Base-by-base conservation (phyloP, 495 filamentous ascomycete species). In the Penicillium arizonense region DNA sequence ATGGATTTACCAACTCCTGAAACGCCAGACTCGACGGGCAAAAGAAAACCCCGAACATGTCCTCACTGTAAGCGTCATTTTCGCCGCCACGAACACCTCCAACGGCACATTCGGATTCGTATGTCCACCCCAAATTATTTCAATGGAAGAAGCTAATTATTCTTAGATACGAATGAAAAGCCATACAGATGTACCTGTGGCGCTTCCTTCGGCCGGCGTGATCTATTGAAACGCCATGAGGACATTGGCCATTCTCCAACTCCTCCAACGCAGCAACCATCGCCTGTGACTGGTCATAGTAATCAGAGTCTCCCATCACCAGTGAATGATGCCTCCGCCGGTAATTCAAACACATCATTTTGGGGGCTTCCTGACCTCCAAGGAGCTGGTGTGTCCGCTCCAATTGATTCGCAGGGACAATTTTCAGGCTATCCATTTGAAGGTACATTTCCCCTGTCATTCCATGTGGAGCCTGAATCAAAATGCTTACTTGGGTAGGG, bases 121-220 rank as follows among this genome's bases (percentile, higher is more conserved):
- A 34, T 34, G 38, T 20, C 13, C 16, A 42, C 20, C 26, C 14
- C 3, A 13, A 21, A 5, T 16, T 9, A 36, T 23, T 7, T 30
- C 28, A 20, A 36, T 21, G 21, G 18, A 44, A 39, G n/a, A 21
- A 7, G 16, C 43, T 55, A 42, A 56, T 11, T 16, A 10, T 2
- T 2, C 21, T 18, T 18, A 63, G 60, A 63, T 26, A 63, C 60
- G 2, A 56, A 63, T 51, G 60, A 63, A 38, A 63, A 59, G 20
- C 60, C 60, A 1, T 59, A 56, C 33, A 50, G 20, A 41, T 63
- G 60, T 34, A 3, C 5, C 21, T 63, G 60, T 20, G 60, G 56
- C n/a, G 49, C 48, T 11, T 51, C 49, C 6, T 63, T 56, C 49
- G 43, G 36, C 28, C 38, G 60, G 2, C 56, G 53, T 1, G 60